Percentiles rank a stretch among this genome's conserved stretches.
These are phyloP conservation scores for Cladosporium sp. DNA, from an alignment of 2,329 filamentous ascomycete species.

Conservation along the genomic window DNA sequence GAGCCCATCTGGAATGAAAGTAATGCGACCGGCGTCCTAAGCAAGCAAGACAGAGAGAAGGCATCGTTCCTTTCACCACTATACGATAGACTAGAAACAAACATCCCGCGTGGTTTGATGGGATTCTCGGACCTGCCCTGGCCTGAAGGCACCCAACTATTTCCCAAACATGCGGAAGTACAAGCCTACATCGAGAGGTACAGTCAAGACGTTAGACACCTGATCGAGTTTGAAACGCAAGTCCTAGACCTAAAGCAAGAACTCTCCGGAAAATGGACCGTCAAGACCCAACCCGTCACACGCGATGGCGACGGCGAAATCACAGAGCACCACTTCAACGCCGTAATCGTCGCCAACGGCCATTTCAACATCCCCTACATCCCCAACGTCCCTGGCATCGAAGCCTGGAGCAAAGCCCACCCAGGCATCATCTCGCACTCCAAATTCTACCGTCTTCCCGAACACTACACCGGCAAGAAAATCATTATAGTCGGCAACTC, in stretches of 20 bases:
- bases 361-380: conserved; percentile 47
- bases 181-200: conserved; percentile 71
- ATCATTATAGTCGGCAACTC: conserved; percentile 81
- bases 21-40: conserved; percentile 13
- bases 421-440: conserved; percentile 50
- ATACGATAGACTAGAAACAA: conserved; percentile 79
- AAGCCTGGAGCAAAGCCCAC: conserved; percentile 36
- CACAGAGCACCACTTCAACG: conserved; percentile 47
- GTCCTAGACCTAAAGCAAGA: conserved; percentile 56
- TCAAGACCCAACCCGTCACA: conserved; percentile 43
- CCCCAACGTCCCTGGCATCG: conserved; percentile 38
- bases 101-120: conserved; percentile 82
- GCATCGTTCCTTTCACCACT: conserved; percentile 67
- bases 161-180: conserved; percentile 68
- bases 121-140: conserved; percentile 61
- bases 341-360: conserved; percentile 45
- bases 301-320: conserved; percentile 28
- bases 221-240: conserved; percentile 67
- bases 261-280: conserved; percentile 50
- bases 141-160: conserved; percentile 60
- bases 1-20: conserved; percentile 51
- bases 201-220: conserved; percentile 60
- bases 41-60: conserved; percentile 26
- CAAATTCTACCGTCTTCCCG: conserved; percentile 70
- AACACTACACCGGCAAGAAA: conserved; percentile 61